Conservation (phyloP, 2,329 filamentous ascomycete species). For the Calonectria leucothoes region DNA sequence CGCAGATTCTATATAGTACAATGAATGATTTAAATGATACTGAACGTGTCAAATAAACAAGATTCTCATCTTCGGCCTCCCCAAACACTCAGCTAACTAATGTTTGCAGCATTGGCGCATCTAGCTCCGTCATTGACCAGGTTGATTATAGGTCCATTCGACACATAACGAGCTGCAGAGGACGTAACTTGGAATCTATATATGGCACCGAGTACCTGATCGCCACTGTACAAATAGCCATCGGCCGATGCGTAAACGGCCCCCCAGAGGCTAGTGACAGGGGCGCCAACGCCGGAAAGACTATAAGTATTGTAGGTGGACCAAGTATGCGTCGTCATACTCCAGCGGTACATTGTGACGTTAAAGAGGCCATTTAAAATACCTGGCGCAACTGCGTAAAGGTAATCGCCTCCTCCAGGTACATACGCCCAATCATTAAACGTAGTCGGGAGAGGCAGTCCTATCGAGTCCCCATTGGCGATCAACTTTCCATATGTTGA, state of each 20-base stretch:
- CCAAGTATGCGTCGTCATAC: constrained; percentile 33
- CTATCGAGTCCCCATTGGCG: constrained; percentile 19
- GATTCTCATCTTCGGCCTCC: not conserved
- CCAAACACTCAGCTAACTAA: not conserved
- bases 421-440: constrained; percentile 38
- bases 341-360: constrained; percentile 34
- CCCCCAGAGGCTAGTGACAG: constrained; percentile 31
- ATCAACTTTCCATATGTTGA: constrained; percentile 34
- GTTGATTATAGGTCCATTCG: not conserved
- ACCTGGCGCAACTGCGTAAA: constrained; percentile 30
- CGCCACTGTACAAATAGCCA: constrained; percentile 35
- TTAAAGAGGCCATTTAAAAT: not conserved
- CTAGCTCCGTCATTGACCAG: not conserved
- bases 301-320: constrained; percentile 22
- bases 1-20: not conserved
- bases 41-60: not conserved
- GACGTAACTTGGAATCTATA: constrained; percentile 35
- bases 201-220: constrained; percentile 32
- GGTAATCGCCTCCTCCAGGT: constrained; percentile 38
- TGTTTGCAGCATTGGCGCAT: not conserved
- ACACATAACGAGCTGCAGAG: not conserved
- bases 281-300: not conserved
- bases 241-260: constrained; percentile 33
- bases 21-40: not conserved
- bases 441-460: not conserved